Evolutionary conservation across 1,284 basidiomycete species (phyloP), one percentile per base, ranked within the genome.

Genomic region (Leccinum cinnamomeum): DNA sequence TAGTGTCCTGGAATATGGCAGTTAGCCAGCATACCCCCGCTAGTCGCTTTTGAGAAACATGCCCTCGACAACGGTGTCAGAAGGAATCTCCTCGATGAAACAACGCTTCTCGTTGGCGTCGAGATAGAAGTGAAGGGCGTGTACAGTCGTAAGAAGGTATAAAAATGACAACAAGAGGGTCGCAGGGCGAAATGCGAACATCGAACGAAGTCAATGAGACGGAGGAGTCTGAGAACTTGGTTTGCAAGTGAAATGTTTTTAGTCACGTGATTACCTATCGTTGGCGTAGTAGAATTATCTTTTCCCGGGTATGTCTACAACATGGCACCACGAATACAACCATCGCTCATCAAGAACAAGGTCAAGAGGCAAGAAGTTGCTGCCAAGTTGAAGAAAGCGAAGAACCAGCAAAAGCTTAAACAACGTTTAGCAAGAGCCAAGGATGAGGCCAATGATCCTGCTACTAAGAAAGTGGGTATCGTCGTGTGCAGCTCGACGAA

Each of bases 31-130:
- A 61, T 62, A 54, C 30, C 25, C 28, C 46, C 3, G 2, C 37
- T 25, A 1, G 25, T 14, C 23, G 57, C 56, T 20, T 51, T 30
- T 3, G 23, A 6, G 58, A 56, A 51, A 74, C 83, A 59, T 68
- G 92, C 96, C 97, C 79, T 98, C 95, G 16, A 99, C 95, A 41
- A 97, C 90, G 16, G 97, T 99, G 77, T 98, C 92, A 14, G 89
- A 90, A n/a, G 97, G 97, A 46, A 99, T 82, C 77, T 99, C 97
- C 76, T 99, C 97, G 66, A 98, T 86, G 79, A 99, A 99, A 77
- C 97, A 99, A 66, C 92, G 84, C 73, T 89, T 89, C 77, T 97
- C 92, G 71, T 91, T 89, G n/a, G 92, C 89, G 73, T 96, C 93
- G 63, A 97, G 85, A 72, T 97, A 97, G 76, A 96, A 94, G 75